Evolutionary conservation across 257 asterid species (phyloP).

Genomic region (Linaria vulgaris): DNA sequence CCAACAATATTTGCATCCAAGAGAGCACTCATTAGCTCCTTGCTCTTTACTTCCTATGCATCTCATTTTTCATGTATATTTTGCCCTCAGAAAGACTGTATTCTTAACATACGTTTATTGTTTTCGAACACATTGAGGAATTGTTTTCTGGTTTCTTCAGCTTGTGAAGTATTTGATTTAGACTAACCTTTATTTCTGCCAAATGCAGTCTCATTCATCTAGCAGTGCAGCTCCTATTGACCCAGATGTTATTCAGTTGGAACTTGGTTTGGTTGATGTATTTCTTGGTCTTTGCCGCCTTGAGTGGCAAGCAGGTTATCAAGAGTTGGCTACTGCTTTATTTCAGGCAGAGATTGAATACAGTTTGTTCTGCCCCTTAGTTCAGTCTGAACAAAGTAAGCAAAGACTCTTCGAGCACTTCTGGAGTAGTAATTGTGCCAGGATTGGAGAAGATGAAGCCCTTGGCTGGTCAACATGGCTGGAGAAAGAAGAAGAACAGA

Average conservation of each 20-base stretch:
- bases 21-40: not conserved
- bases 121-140: constrained; percentile 12
- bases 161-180: constrained; percentile 30
- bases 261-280: constrained; percentile 78
- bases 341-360: constrained; percentile 92
- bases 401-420: constrained; percentile 86
- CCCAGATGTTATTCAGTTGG: constrained; percentile 52
- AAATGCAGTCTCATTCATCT: constrained; percentile 57
- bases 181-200: constrained; percentile 21
- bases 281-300: constrained; percentile 83
- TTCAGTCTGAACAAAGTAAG: constrained; percentile 82
- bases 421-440: constrained; percentile 87
- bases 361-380: constrained; percentile 79
- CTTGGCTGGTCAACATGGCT: constrained; percentile 96
- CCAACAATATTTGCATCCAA: not conserved
- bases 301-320: constrained; percentile 97
- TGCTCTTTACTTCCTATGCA: constrained; percentile 2
- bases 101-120: constrained; percentile 17
- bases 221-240: constrained; percentile 45
- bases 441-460: constrained; percentile 96
- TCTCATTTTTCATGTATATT: not conserved
- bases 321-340: constrained; percentile 92
- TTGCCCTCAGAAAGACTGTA: not conserved
- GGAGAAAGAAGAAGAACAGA: constrained; percentile 89
- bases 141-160: constrained; percentile 12